These are phyloP conservation scores for Phytophthora tentaculata DNA, from an alignment of 352 stramenopile species.

Conservation along the genomic window DNA sequence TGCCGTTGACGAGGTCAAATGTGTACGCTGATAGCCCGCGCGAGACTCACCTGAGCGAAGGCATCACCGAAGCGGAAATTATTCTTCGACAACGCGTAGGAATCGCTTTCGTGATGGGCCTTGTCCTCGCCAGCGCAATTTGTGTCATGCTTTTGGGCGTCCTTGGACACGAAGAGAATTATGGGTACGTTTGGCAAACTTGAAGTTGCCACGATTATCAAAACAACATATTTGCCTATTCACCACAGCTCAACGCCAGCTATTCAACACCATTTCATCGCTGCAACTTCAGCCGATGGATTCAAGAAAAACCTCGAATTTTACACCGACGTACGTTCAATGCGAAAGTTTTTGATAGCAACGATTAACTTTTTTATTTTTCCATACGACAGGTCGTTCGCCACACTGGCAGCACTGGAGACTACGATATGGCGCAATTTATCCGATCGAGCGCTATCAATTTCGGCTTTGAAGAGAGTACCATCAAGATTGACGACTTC, in stretches of 20 bases:
- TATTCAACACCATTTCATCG: slow-evolving; percentile 83
- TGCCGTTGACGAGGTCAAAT: slow-evolving; percentile 53
- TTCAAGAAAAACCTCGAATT: slow-evolving; percentile 77
- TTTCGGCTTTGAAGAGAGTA: slow-evolving; percentile 76
- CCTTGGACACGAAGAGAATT: slow-evolving; percentile 72
- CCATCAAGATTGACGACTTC: slow-evolving; percentile 85
- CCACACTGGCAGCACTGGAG: slow-evolving; percentile 66
- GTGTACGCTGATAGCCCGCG: slow-evolving; percentile 80
- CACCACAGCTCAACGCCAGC: slow-evolving; percentile 62
- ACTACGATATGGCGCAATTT: slow-evolving; percentile 81
- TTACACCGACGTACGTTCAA: slow-evolving; percentile 60
- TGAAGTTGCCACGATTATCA: not conserved
- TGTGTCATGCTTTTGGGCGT: slow-evolving; percentile 72
- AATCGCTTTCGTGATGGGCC: slow-evolving; percentile 55
- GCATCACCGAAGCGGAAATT: slow-evolving; percentile 59
- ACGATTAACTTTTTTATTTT: slow-evolving; percentile 3
- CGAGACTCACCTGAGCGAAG: slow-evolving; percentile 28
- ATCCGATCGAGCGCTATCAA: slow-evolving; percentile 74
- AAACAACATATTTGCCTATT: not conserved
- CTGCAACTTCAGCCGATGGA: slow-evolving; percentile 64
- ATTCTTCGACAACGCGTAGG: slow-evolving; percentile 60
- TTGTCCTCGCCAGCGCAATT: slow-evolving; percentile 66
- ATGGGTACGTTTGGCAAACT: slow-evolving; percentile 44
- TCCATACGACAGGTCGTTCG: slow-evolving; percentile 43
- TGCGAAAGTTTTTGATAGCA: not conserved